Conservation (phyloP, 129 eudicot genomes). For the Flaveria robusta region DNA sequence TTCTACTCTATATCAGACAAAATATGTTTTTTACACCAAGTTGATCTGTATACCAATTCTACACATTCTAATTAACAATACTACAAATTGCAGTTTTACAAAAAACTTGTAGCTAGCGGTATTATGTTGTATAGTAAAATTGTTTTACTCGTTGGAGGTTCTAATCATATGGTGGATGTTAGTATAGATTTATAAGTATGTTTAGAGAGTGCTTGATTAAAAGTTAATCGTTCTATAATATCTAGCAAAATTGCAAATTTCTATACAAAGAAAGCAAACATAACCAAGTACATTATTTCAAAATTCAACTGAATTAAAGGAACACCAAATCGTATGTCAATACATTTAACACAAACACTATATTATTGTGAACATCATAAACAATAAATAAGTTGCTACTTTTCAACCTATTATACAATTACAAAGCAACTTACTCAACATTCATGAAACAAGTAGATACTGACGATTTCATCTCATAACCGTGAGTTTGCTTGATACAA, state of each 20-base stretch:
- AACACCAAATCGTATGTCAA: neutral
- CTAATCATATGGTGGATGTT: too few species aligned
- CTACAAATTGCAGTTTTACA: neutral
- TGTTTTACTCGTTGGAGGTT: too few species aligned
- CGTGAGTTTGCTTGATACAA: slow-evolving; percentile 56
- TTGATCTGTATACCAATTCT: neutral
- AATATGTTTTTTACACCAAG: neutral
- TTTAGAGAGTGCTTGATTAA: too few species aligned
- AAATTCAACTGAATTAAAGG: neutral
- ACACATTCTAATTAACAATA: neutral
- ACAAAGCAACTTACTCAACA: neutral
- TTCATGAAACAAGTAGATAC: neutral
- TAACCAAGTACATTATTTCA: neutral
- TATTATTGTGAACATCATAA: slow-evolving; percentile 20
- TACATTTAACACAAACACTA: neutral
- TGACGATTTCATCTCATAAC: slow-evolving; percentile 38
- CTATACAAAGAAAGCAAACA: neutral
- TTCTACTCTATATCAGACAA: neutral
- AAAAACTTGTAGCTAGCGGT: too few species aligned
- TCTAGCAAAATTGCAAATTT: neutral
- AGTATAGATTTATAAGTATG: too few species aligned
- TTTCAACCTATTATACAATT: slow-evolving; percentile 6
- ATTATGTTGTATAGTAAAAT: too few species aligned
- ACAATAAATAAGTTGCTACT: neutral
- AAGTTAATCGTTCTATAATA: too few species aligned